phyloP scores from a whole-genome alignment of 2,329 filamentous ascomycete genomes.

The Curvularia hawaiiensis region DNA sequence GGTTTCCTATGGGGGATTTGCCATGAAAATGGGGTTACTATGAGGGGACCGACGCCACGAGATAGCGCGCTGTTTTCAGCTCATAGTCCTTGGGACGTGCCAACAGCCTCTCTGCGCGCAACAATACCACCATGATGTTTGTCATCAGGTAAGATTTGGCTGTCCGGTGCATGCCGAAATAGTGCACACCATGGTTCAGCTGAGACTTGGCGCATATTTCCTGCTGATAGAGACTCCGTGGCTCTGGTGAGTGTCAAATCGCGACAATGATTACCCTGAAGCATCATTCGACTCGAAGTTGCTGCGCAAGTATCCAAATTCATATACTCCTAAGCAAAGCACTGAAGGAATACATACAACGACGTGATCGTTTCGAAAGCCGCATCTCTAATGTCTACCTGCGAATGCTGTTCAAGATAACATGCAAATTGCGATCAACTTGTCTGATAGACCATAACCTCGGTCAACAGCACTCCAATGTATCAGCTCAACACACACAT shows the following conservation, averaged over 20 bases:
- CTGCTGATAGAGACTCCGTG: not conserved
- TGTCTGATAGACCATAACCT: not conserved
- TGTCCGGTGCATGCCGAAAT: slow-evolving; percentile 9
- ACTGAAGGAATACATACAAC: not conserved
- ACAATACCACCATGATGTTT: slow-evolving; percentile 6
- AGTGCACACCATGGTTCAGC: slow-evolving; percentile 18
- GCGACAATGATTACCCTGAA: not conserved
- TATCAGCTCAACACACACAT: not conserved
- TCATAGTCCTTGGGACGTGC: slow-evolving; percentile 12
- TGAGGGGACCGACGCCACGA: slow-evolving; percentile 10
- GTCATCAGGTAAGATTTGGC: slow-evolving; percentile 19
- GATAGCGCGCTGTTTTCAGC: slow-evolving; percentile 17
- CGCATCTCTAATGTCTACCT: not conserved
- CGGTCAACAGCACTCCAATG: not conserved
- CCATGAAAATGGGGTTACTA: slow-evolving; percentile 5
- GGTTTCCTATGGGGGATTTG: slow-evolving; percentile 1
- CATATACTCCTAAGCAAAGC: not conserved
- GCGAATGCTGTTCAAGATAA: not conserved
- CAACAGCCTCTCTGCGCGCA: slow-evolving; percentile 13
- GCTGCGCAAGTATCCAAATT: not conserved
- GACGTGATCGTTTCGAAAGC: not conserved
- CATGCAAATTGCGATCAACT: slow-evolving; percentile 7
- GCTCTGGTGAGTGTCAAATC: not conserved
- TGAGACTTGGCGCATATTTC: slow-evolving; percentile 15
- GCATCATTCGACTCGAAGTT: not conserved